Base-by-base conservation (phyloP, 129 eudicot species). In the Pittosporum tobira region DNA sequence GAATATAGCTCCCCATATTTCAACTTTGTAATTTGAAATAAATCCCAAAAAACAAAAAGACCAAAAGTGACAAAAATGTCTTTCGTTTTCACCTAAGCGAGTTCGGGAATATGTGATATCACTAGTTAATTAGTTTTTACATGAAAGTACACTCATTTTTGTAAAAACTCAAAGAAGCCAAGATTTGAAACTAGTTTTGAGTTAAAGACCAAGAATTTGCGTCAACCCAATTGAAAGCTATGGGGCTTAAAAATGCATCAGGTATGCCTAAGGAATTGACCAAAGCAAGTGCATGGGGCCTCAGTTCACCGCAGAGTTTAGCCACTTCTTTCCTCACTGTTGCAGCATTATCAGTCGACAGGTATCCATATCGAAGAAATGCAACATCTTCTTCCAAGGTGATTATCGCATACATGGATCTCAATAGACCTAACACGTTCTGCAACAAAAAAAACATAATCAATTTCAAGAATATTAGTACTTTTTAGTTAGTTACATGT, bases 211-310 rank as follows among this genome's bases (percentile, higher is more conserved):
- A 87, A 27, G 91, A 63, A 75, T 93, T 93, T 20, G 99, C 94
- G 11, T 83, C 88, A 49, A 93, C 68, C 99, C 99, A 93, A 50
- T 93, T 75, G 55, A 87, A 93, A 7, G 96, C 96, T 2, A 93
- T 81, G 3, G 96, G 99, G 53, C 80, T 76, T 74, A 93, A 72
- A 62, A 84, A 87, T 64, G 94, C 88, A 81, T 93, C 99, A 1
- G 96, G 99, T 43, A 93, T 84, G 57, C 99, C 99, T 21, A 93
- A 79, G 9, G 94, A 87, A 36, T 67, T 75, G 44, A 93, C 99
- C 69, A 93, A 69, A 16, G 83, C 62, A 45, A 93, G 88, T 52
- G 99, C 96, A 63, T 93, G 85, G 31, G 96, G 96, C 57, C 99
- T 79, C 31, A 87, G 71, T 66, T 87, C 94, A 31, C 78, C 60